Percentiles rank a stretch among this genome's conserved stretches.
Evolutionary conservation across 805 yeast genomes (phyloP).

Genomic region (Candida broadrunensis): DNA sequence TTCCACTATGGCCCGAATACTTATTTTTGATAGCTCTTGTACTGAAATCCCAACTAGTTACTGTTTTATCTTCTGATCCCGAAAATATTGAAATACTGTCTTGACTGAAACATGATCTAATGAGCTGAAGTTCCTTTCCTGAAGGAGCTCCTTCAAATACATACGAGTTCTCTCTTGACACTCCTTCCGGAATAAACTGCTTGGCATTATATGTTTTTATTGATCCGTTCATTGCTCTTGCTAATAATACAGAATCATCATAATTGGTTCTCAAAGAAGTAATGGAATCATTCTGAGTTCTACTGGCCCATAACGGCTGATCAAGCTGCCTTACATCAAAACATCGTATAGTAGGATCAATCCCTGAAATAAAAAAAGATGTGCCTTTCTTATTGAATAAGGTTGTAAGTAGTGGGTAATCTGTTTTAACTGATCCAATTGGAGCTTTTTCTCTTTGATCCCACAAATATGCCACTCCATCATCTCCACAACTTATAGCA

Average conservation of each 20-base stretch:
- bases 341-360: conserved; percentile 61
- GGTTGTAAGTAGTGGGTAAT: conserved; percentile 57
- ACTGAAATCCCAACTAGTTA: conserved; percentile 59
- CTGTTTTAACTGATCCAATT: conserved; percentile 37
- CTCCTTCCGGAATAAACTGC: conserved; percentile 35
- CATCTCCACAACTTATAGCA: conserved; percentile 61
- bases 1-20: conserved; percentile 58
- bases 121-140: conserved; percentile 48
- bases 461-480: conserved; percentile 61
- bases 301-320: conserved; percentile 44
- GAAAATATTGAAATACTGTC: conserved; percentile 42
- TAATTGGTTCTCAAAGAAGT: conserved; percentile 52
- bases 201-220: conserved; percentile 55
- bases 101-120: conserved; percentile 47
- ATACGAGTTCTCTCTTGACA: conserved; percentile 40
- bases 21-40: conserved; percentile 47
- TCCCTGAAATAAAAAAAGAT: conserved; percentile 57
- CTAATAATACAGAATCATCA: conserved; percentile 45
- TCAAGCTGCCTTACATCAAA: conserved; percentile 53
- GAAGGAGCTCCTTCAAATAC: conserved; percentile 58
- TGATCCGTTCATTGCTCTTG: conserved; percentile 56
- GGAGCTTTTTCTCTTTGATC: conserved; percentile 56
- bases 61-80: conserved; percentile 56
- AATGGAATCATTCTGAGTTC: conserved; percentile 46
- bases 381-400: conserved; percentile 34